Evolutionary conservation across 148 eudicot species (phyloP), one percentile per base, ranked within the genome.

Genomic region (Camellia granthamiana): DNA sequence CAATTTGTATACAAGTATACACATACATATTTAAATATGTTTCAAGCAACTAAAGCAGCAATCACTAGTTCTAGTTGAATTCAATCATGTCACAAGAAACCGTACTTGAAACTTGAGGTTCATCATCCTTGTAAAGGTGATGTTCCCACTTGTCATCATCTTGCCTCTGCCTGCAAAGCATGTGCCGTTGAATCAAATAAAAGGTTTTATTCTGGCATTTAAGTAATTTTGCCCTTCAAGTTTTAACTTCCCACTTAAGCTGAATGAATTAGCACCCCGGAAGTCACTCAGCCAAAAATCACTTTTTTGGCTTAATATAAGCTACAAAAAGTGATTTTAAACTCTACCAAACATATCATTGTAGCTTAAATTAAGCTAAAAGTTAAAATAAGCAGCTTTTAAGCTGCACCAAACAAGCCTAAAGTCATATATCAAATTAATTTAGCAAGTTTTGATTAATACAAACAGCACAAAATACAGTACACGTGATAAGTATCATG

Each of bases 91-190:
- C 43, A 44, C 16, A 62, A 46, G 41, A 23, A 76, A 62, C n/a
- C 58, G 4, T 76, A 94, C 98, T 83, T 86, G 91, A 87, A 64
- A 85, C 74, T 72, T 82, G 94, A 38, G 92, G 86, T 62, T 61
- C 91, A 21, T 23, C 0, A 2, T 83, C 86, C 60, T 87, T 86
- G 73, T 73, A 94, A 81, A 94, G 95, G 83, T 94, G 94, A 86
- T 94, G 98, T 60, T 90, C 92, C 98, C 98, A 94, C 86, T 93
- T 92, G 87, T 92, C 95, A 82, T 94, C 97, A 82, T 91, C 98
- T 77, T 91, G 92, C 84, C 98, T 88, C 79, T 84, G 95, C 87
- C 97, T 94, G 90, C 86, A 94, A 51, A 78, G 71, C 60, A 68
- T 13, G 23, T 16, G 41, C 58, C 65, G 12, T 63, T 18, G 23